Conservation (phyloP, 2,329 filamentous ascomycete genomes). For the Dryadomyces sulphureus region DNA sequence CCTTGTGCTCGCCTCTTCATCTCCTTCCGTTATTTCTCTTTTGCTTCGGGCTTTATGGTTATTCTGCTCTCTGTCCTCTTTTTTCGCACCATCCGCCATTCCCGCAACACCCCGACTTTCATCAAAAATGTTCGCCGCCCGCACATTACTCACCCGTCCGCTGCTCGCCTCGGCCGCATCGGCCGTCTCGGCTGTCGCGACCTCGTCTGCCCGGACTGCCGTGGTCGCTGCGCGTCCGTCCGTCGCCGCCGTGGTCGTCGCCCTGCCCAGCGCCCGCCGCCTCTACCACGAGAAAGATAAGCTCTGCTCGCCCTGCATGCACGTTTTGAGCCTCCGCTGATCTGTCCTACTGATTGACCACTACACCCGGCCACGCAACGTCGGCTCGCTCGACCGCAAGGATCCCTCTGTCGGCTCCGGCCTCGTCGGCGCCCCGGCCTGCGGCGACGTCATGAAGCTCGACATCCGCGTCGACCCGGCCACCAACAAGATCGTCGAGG, state of each 20-base stretch:
- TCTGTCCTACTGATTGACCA: constrained; percentile 13
- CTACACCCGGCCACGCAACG: constrained; percentile 26
- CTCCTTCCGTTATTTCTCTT: not conserved
- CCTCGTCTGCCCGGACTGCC: constrained; percentile 7
- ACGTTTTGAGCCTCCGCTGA: not conserved
- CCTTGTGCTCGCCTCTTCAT: not conserved
- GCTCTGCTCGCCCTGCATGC: not conserved
- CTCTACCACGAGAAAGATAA: constrained; percentile 15
- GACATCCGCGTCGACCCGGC: constrained; percentile 85
- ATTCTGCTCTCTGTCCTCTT: constrained; percentile 1
- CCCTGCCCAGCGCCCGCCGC: constrained; percentile 8
- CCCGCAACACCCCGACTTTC: not conserved
- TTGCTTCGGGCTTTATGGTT: too few relatives aligned
- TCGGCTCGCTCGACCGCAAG: constrained; percentile 50
- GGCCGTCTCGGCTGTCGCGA: constrained; percentile 5
- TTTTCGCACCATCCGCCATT: not conserved
- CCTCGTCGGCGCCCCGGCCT: constrained; percentile 80
- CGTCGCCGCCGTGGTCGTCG: constrained; percentile 2
- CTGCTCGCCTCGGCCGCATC: constrained; percentile 7
- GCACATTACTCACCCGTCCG: constrained; percentile 7
- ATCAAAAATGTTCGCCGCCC: constrained; percentile 9
- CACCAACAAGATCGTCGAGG: constrained; percentile 78
- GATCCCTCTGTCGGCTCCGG: constrained; percentile 78
- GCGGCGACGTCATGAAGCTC: constrained; percentile 87
- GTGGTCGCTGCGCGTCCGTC: constrained; percentile 8